A percentile compares a stretch with the other conserved stretches of the same genome.
Conservation (phyloP, 2,329 filamentous ascomycete species). For the Tothia fuscella region DNA sequence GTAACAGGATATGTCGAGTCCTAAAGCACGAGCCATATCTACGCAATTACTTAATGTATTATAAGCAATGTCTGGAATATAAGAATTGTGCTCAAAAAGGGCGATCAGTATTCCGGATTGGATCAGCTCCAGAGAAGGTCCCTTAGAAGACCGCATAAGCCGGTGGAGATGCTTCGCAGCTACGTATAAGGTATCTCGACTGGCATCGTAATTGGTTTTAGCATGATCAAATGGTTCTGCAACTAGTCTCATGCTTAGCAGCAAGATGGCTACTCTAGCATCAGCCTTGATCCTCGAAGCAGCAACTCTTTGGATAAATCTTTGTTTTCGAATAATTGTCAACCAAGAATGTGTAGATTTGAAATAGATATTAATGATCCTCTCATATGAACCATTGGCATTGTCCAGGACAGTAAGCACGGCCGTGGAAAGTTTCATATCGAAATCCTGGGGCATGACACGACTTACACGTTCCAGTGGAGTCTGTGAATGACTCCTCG, state of each 20-base stretch:
- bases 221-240: constrained; percentile 6
- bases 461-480: no score
- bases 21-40: not conserved
- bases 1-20: constrained; percentile 1
- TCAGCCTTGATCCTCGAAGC: constrained; percentile 1
- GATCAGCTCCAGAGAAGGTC: constrained; percentile 7
- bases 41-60: constrained; percentile 5
- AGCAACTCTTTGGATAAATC: constrained; percentile 2
- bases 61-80: not conserved
- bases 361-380: constrained; percentile 3
- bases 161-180: constrained; percentile 2
- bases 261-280: constrained; percentile 1
- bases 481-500: no score
- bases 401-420: constrained; percentile 6
- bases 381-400: not conserved
- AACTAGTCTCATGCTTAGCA: constrained; percentile 7
- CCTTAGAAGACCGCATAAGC: not conserved
- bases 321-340: constrained; percentile 4
- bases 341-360: constrained; percentile 6
- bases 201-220: not conserved
- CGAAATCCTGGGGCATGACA: constrained; percentile 7
- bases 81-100: constrained; percentile 8
- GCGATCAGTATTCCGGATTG: constrained; percentile 7
- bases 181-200: not conserved
- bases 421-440: constrained; percentile 3